Evolutionary conservation across 2,329 filamentous ascomycete species (phyloP), one percentile per base, ranked within the genome.

Genomic region (Sarocladiaceae sp.): DNA sequence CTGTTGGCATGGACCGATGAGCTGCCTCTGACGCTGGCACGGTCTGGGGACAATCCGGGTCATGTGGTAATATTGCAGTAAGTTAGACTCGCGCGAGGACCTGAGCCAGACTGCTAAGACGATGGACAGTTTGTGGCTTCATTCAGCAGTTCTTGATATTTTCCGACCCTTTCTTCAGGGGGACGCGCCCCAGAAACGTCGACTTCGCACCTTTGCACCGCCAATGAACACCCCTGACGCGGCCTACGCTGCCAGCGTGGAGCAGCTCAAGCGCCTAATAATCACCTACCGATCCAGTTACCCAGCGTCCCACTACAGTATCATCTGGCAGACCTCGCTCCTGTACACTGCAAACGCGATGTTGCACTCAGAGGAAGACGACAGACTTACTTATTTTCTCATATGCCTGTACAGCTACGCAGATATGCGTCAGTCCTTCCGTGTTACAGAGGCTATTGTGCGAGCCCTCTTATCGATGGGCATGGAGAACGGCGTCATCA

Each of bases 291-390:
- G 69, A 15, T 58, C 59, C 17, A 59, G 61, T 3, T 63, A 70
- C 39, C 50, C 56, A 7, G 63, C 62, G 7, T 69, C 70, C 2
- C 58, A 61, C 1, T 70, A 66, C 50, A 66, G 67, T 1, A 64
- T 73, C 7, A 58, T 73, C 2, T 74, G 70, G 69, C 68, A 73
- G 47, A 71, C 62, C 3, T 69, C 66, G 2, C 56, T 74, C 18
- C 64, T 69, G 2, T 72, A 72, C 31, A 59, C 73, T 1, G 59
- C 65, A 4, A 73, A 73, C 29, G 68, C 66, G 3, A 62, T 72
- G 12, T 55, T 72, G 0, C 57, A 60, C 15, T 57, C 62, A 11
- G 61, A 57, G 1, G 52, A 58, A 1, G 52, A 59, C 2, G 61
- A 70, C 11, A 56, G 62, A 0, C 54, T 67, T 10, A 61, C 66